Conservation (phyloP, 176 grass and related monocot genomes). For the Leersia perrieri region DNA sequence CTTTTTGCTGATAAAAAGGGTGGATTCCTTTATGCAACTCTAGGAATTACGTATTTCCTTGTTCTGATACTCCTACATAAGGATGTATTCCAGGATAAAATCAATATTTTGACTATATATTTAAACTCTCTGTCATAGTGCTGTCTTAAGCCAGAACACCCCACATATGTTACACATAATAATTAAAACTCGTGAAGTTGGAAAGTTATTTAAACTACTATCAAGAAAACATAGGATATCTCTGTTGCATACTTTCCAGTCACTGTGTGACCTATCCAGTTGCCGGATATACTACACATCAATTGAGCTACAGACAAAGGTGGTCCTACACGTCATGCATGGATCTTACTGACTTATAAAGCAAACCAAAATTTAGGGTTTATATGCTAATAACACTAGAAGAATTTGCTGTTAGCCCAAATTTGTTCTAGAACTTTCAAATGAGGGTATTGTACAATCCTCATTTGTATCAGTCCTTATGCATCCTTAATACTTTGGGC, state of each 20-base stretch:
- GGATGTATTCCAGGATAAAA: neutral
- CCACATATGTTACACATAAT: neutral
- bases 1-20: too few relatives aligned
- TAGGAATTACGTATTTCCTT: neutral
- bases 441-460: neutral
- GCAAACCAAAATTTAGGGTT: neutral
- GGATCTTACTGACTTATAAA: neutral
- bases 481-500: neutral
- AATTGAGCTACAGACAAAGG: neutral
- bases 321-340: neutral
- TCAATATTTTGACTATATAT: neutral
- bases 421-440: neutral
- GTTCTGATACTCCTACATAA: neutral
- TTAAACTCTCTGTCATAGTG: neutral
- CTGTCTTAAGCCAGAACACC: neutral
- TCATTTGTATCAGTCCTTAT: neutral
- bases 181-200: neutral
- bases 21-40: neutral
- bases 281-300: conserved; percentile 2
- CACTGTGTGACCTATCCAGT: neutral
- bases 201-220: neutral
- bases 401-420: neutral
- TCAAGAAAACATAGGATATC: neutral
- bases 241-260: neutral
- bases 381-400: neutral